Evolutionary conservation across 768 basidiomycete species (phyloP).

Genomic region (Naematelia encephala): DNA sequence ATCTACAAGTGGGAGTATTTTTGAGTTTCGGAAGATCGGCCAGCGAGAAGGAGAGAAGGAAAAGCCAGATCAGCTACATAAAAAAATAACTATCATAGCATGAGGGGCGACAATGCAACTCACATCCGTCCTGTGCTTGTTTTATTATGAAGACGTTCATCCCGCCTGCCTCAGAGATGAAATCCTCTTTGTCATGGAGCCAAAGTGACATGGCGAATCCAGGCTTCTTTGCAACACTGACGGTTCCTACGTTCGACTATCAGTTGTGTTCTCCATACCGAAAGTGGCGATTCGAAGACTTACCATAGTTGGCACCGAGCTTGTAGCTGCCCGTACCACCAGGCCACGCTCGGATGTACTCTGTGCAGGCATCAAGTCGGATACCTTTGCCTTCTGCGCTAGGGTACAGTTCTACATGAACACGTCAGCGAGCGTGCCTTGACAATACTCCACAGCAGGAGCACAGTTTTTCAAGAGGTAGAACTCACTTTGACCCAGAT

Average conservation of each 20-base stretch:
- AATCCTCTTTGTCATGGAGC: slow-evolving; percentile 41
- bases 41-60: too few relatives aligned
- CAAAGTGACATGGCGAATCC: slow-evolving; percentile 44
- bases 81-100: too few relatives aligned
- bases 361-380: slow-evolving; percentile 74
- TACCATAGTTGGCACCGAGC: slow-evolving; percentile 57
- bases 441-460: too few relatives aligned
- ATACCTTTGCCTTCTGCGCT: slow-evolving; percentile 62
- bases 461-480: too few relatives aligned
- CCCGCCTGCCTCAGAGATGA: slow-evolving; percentile 42
- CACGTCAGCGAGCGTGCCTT: too few relatives aligned
- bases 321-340: slow-evolving; percentile 91
- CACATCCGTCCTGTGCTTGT: slow-evolving; percentile 39
- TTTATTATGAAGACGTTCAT: slow-evolving; percentile 48
- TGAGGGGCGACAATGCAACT: slow-evolving; percentile 6
- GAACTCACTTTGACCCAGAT: slow-evolving; percentile 22
- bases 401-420: slow-evolving; percentile 31
- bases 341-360: slow-evolving; percentile 78
- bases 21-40: too few relatives aligned
- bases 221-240: slow-evolving; percentile 39
- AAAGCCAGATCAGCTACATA: too few relatives aligned
- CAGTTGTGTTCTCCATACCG: neutral
- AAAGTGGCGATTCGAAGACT: too few relatives aligned
- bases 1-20: too few relatives aligned
- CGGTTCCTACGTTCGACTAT: slow-evolving; percentile 31